A percentile compares a stretch with the other conserved stretches of the same genome.
phyloP scores from a whole-genome alignment of 257 asterid species.

The Solanum lycopersicoides region DNA sequence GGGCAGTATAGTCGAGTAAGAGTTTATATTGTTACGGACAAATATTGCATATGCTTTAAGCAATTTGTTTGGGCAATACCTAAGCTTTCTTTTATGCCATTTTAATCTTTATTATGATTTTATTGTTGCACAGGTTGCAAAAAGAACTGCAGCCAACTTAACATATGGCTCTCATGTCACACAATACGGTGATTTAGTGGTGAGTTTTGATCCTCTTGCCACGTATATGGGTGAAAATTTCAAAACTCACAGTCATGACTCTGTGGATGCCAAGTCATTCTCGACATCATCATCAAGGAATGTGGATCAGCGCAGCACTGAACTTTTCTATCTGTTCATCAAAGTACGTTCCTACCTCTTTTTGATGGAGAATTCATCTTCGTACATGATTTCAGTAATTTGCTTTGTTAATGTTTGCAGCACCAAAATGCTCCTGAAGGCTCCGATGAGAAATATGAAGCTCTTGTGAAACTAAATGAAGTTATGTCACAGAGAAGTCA shows the following conservation, averaged over 20 bases:
- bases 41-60: background rate
- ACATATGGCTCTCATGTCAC: background rate
- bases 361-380: background rate
- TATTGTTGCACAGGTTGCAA: constrained; percentile 21
- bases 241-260: background rate
- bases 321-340: constrained; percentile 74
- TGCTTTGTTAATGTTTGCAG: constrained; percentile 1
- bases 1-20: background rate
- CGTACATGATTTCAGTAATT: background rate
- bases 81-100: background rate
- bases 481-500: constrained; percentile 66
- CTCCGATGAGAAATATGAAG: constrained; percentile 58
- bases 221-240: background rate
- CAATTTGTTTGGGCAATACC: background rate
- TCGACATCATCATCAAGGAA: constrained; percentile 28
- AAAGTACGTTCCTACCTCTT: constrained; percentile 30
- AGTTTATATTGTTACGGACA: background rate
- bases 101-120: background rate
- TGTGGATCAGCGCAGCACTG: constrained; percentile 77
- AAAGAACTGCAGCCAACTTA: background rate
- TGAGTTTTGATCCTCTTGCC: background rate
- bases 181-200: background rate
- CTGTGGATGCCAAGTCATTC: constrained; percentile 29
- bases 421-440: constrained; percentile 66
- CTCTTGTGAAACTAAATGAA: constrained; percentile 65